phyloP scores from a whole-genome alignment of 140 eudicot genomes.

The Cichorium intybus region DNA sequence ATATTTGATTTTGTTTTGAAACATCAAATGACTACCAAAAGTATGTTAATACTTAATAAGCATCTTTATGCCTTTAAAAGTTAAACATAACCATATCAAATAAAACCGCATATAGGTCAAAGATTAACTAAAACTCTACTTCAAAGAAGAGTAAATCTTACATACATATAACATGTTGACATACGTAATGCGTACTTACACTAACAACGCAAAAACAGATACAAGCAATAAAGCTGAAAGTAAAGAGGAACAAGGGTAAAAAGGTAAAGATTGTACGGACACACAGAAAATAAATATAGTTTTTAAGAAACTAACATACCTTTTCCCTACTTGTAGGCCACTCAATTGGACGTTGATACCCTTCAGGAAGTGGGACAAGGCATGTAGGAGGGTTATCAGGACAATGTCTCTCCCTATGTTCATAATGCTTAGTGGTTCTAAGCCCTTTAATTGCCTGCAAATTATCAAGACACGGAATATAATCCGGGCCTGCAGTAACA shows the following conservation, averaged over 20 bases:
- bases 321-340: constrained; percentile 99
- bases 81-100: not conserved
- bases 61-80: not conserved
- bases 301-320: constrained; percentile 34
- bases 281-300: not conserved
- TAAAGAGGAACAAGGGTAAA: not conserved
- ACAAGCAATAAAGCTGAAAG: constrained; percentile 10
- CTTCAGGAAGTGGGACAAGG: constrained; percentile 93
- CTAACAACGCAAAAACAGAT: too few species aligned
- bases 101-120: not conserved
- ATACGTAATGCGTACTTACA: not conserved
- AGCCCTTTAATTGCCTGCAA: constrained; percentile 64
- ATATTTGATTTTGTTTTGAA: not conserved
- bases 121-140: not conserved
- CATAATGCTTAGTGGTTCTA: constrained; percentile 80
- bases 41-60: not conserved
- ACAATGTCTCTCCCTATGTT: constrained; percentile 96
- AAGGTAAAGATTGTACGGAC: too few species aligned
- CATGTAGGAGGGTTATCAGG: constrained; percentile 91
- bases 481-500: constrained; percentile 84
- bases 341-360: constrained; percentile 69
- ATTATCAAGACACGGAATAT: constrained; percentile 95
- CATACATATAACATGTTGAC: constrained; percentile 2
- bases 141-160: not conserved
- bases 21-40: not conserved